These are phyloP conservation scores for Aspergillus quadrilineatus DNA, from an alignment of 2,329 filamentous ascomycete genomes.

Conservation along the genomic window DNA sequence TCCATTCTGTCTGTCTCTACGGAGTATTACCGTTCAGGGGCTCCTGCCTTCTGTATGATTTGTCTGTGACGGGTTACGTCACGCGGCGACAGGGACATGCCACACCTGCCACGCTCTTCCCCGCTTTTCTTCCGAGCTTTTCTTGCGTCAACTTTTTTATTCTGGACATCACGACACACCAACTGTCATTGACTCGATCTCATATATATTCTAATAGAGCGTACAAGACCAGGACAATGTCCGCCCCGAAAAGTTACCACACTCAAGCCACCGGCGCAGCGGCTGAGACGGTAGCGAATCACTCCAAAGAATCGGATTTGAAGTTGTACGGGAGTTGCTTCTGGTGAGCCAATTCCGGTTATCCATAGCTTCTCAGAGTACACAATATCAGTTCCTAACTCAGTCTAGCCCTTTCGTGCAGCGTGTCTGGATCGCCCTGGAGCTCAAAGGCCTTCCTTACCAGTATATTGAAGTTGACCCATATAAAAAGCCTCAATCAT, in stretches of 20 bases:
- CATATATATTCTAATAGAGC: conserved; percentile 16
- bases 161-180: background rate
- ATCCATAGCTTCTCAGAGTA: background rate
- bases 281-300: conserved; percentile 66
- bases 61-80: conserved; percentile 15
- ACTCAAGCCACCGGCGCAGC: conserved; percentile 72
- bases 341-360: conserved; percentile 56
- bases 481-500: conserved; percentile 67
- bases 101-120: background rate
- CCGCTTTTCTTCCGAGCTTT: conserved; percentile 3
- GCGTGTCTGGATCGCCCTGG: conserved; percentile 83
- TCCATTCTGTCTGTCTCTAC: background rate
- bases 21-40: too few relatives aligned
- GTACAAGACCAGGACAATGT: conserved; percentile 39
- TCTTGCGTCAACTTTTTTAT: background rate
- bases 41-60: background rate
- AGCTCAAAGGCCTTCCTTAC: conserved; percentile 74
- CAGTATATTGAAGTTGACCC: conserved; percentile 86
- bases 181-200: conserved; percentile 3
- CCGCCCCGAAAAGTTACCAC: conserved; percentile 66
- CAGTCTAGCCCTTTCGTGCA: conserved; percentile 74
- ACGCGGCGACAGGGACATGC: background rate
- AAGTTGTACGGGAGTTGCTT: conserved; percentile 82
- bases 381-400: background rate
- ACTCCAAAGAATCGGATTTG: conserved; percentile 67